phyloP scores from a whole-genome alignment of 192 early-diverging fungal genomes.

The Phlyctochytrium arcticum region DNA sequence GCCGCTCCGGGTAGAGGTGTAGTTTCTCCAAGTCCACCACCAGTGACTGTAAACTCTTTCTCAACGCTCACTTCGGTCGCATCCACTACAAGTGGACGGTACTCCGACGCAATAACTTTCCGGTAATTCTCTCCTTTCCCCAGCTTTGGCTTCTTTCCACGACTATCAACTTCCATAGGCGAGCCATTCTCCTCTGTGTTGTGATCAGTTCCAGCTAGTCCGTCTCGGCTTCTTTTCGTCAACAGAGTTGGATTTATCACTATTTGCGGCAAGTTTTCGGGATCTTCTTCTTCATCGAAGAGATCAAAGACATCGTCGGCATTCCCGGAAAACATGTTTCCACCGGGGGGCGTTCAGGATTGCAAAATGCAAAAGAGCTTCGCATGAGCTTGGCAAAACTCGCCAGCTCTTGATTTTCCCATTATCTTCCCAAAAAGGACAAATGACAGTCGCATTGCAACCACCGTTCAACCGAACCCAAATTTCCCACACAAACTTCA shows the following conservation, averaged over 20 bases:
- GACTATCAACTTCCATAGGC: neutral
- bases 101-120: neutral
- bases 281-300: slow-evolving; percentile 18
- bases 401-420: too few relatives aligned
- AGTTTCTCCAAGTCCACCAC: neutral
- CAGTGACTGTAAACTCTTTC: slow-evolving; percentile 5
- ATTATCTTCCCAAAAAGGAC: too few relatives aligned
- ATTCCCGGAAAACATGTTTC: neutral
- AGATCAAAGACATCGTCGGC: slow-evolving; percentile 19
- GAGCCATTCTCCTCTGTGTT: neutral
- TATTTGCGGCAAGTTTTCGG: too few relatives aligned
- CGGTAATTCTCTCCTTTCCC: neutral
- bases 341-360: neutral
- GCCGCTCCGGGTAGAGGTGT: neutral
- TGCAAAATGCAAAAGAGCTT: neutral
- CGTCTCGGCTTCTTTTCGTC: slow-evolving; percentile 9
- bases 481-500: too few relatives aligned
- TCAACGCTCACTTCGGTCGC: slow-evolving; percentile 17
- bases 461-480: too few relatives aligned
- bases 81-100: slow-evolving; percentile 18
- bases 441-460: too few relatives aligned
- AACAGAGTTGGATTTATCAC: slow-evolving; percentile 2
- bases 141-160: slow-evolving; percentile 1
- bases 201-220: neutral
- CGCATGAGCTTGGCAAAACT: too few relatives aligned